phyloP scores from a whole-genome alignment of 768 basidiomycete species.

The Aureoboletus auriporus region DNA sequence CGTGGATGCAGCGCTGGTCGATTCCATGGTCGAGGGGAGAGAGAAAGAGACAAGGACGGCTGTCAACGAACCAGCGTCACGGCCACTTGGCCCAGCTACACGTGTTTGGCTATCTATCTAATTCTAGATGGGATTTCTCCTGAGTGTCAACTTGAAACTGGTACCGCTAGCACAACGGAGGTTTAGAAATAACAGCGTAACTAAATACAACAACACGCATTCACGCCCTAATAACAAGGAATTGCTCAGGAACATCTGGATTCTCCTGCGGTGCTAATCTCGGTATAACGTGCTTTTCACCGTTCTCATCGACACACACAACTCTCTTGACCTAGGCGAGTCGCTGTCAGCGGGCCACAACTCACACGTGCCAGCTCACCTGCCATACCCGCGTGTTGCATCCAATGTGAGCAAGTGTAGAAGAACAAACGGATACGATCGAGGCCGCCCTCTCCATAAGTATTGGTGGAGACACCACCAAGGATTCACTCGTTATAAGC shows the following conservation, averaged over 20 bases:
- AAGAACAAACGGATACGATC: conserved; percentile 47
- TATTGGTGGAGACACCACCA: conserved; percentile 9
- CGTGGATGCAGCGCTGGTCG: conserved; percentile 19
- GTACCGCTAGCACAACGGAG: too few species aligned
- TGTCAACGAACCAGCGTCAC: background rate
- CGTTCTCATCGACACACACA: conserved; percentile 35
- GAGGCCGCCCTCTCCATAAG: conserved; percentile 36
- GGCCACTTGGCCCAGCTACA: conserved; percentile 23
- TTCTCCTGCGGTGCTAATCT: conserved; percentile 53
- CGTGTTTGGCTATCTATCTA: conserved; percentile 25
- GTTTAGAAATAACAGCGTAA: background rate
- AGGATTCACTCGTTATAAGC: conserved; percentile 15
- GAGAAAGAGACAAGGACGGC: background rate
- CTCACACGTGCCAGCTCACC: conserved; percentile 35
- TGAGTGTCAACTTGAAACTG: too few species aligned
- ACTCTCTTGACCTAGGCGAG: conserved; percentile 43
- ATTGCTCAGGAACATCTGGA: conserved; percentile 68
- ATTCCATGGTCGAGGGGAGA: conserved; percentile 24
- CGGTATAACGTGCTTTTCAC: conserved; percentile 34
- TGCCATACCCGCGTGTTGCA: conserved; percentile 69
- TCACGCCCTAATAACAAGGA: conserved; percentile 54
- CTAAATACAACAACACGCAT: too few species aligned
- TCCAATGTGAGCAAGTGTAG: conserved; percentile 58
- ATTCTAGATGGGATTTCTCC: background rate
- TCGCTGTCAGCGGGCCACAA: background rate